These are phyloP conservation scores for Erysimum cheiri DNA, from an alignment of 441 rosid species.

Conservation along the genomic window DNA sequence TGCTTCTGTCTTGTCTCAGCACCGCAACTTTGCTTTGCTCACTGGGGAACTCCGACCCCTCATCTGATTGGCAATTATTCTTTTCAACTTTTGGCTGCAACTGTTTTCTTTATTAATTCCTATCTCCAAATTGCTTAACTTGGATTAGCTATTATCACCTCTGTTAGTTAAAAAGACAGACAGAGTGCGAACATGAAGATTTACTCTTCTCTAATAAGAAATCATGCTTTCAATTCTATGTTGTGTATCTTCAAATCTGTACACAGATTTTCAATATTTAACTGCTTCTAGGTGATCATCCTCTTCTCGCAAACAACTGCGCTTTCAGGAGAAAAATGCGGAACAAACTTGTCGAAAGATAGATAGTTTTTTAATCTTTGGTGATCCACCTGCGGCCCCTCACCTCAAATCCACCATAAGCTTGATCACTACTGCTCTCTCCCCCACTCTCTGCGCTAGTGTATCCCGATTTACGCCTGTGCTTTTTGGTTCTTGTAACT, in stretches of 20 bases:
- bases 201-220: slow-evolving; percentile 24
- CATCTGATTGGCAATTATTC: slow-evolving; percentile 37
- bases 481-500: slow-evolving; percentile 70
- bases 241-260: slow-evolving; percentile 41
- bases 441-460: slow-evolving; percentile 96
- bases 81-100: slow-evolving; percentile 16
- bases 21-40: slow-evolving; percentile 69
- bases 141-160: slow-evolving; percentile 8
- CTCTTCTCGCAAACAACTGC: slow-evolving; percentile 39
- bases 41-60: slow-evolving; percentile 82
- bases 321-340: slow-evolving; percentile 34
- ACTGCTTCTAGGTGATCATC: slow-evolving; percentile 34
- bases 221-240: slow-evolving; percentile 30
- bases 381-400: slow-evolving; percentile 92
- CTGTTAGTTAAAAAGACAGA: slow-evolving; percentile 22
- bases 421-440: slow-evolving; percentile 95
- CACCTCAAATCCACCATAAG: slow-evolving; percentile 68
- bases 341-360: slow-evolving; percentile 19
- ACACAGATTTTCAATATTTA: slow-evolving; percentile 37
- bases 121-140: slow-evolving; percentile 10
- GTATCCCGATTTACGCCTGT: slow-evolving; percentile 74
- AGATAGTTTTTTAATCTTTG: slow-evolving; percentile 58
- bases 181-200: slow-evolving; percentile 12
- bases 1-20: slow-evolving; percentile 71
- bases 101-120: neutral